Base-by-base conservation (phyloP, 495 filamentous ascomycete species). In the Aspergillus kassunensis region DNA sequence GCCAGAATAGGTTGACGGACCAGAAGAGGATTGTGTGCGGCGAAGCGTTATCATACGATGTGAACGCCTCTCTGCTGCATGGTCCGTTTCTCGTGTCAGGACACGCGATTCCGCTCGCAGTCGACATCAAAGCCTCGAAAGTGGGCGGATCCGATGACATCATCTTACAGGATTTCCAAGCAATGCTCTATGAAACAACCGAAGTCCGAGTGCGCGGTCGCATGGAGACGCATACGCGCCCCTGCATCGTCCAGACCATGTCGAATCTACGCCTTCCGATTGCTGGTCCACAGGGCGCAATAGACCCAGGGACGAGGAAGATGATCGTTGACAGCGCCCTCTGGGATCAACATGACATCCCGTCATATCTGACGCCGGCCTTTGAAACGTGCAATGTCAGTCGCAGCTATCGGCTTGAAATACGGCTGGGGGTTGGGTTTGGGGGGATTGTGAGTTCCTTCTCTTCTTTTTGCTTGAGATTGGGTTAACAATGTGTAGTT, bases 371-470 rank as follows among this genome's bases (percentile, higher is more conserved):
- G 13, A 48, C 48, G 2, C 54, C 54, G 15, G 27, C 47, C 1
- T 56, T 51, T 18, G 54, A 56, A 29, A 56, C 54, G 13, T 56
- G 54, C 18, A 56, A 56, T 29, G 40, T 56, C 31, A 50, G 33
- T 13, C 54, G 43, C n/a, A 51, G 30, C 34, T 51, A 51, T 41
- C 47, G 34, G 25, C 42, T 56, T 2, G 54, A 51, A 19, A 24
- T 56, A 4, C 30, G 54, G 25, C 48, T 56, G 4, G 54, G 54
- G n/a, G 33, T 56, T 21, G 24, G 50, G 29, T 44, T 27, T 42
- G 41, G 48, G 4, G 16, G 27, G 5, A 50, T 39, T 35, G 53
- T 56, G 15, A 33, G 46, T 40, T 7, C 1, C 21, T 11, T 6
- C 23, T n/a, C 20, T 24, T 20, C 4, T 20, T 21, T 8, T 33